These are phyloP conservation scores for Tetrahymena elliotti DNA, from an alignment of 73 alveolate genomes.

Conservation along the genomic window DNA sequence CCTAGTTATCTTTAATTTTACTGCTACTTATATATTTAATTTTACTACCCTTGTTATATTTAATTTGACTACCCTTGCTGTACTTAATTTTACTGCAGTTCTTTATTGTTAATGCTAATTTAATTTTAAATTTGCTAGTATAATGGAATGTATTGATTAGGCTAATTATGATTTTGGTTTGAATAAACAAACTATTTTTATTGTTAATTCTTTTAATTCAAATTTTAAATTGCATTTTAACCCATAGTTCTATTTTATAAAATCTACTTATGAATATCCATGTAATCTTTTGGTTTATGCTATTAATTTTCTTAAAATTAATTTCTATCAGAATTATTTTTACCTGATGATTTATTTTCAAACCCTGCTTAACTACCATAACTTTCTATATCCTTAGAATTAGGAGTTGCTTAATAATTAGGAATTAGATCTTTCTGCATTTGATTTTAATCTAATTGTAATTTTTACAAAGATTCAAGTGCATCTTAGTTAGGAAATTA, in stretches of 20 bases:
- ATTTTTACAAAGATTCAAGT: background rate
- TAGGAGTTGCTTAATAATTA: background rate
- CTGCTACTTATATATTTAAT: background rate
- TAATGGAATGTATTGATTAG: background rate
- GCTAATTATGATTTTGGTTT: background rate
- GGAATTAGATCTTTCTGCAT: background rate
- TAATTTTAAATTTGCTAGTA: background rate
- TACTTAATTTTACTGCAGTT: background rate
- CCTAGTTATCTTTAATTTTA: too few relatives aligned
- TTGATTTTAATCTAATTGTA: background rate
- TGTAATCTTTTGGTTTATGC: background rate
- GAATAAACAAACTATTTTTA: background rate
- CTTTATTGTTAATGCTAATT: background rate
- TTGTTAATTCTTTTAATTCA: background rate
- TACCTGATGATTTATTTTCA: background rate
- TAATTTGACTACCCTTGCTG: background rate
- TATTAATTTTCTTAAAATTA: background rate
- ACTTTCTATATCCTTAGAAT: background rate
- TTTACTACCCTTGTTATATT: background rate
- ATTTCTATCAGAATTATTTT: background rate
- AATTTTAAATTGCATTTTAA: background rate
- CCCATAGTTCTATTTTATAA: background rate
- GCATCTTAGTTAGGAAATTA: background rate
- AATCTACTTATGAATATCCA: background rate
- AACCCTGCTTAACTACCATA: background rate